Evolutionary conservation across 805 yeast genomes (phyloP), one percentile per base, ranked within the genome.

Genomic region (Kluyveromyces nonfermentans): DNA sequence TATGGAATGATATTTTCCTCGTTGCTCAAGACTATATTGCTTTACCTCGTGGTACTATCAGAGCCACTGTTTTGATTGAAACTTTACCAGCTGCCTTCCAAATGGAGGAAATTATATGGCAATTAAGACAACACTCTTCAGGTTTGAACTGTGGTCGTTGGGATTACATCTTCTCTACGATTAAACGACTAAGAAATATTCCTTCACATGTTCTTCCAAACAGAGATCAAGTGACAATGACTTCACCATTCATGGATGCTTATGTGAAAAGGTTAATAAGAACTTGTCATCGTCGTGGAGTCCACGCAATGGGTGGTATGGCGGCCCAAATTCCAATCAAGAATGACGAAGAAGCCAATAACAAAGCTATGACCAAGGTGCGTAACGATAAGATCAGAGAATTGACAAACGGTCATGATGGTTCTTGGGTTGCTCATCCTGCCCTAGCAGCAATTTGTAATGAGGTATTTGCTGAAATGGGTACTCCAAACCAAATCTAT

Each of bases 231-330:
- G 88, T 84, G 36, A 82, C 86, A 15, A 84, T 84, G 94, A 69
- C 76, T 33, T 82, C 85, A 19, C 85, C 89, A 47, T 84, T 84
- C 65, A 83, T 84, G 93, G 71, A 82, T 21, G 76, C 84, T 15
- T 84, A 84, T 58, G 90, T 83, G 43, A 77, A 78, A 54, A 73
- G 80, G 55, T 70, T 84, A 62, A 85, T 84, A 52, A 73, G 80
- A 62, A 76, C 78, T 37, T 80, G 87, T 64, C 94, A 84, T 62
- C 72, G 76, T 55, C 74, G 90, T 67, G 83, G 81, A 49, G 90
- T 83, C 35, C 89, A 83, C 59, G 90, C 90, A 16, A 81, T 84
- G 79, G 93, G 94, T 54, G 94, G 94, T 54, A 84, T 84, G 94
- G 90, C 93, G 51, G 90, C 90, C 4, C 85, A 82, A 52, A 82